phyloP scores from a whole-genome alignment of 768 basidiomycete genomes.

The Cystobasidiopsis lactophilus region DNA sequence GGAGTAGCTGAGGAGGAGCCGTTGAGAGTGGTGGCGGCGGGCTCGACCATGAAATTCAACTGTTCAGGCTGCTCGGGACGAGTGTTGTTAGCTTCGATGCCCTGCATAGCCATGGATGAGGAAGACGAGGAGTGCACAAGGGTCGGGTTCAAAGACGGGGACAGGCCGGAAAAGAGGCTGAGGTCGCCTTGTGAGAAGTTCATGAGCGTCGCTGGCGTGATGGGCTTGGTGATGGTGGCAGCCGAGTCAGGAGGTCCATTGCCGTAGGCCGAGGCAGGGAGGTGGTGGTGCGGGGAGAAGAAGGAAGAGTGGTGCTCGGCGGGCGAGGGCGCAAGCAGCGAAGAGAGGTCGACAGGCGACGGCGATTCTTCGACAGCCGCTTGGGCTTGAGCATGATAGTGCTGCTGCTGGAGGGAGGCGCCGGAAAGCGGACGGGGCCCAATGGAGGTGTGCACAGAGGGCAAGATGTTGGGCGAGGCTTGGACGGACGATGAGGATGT shows the following conservation, averaged over 20 bases:
- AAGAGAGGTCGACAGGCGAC: neutral
- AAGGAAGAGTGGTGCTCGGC: neutral
- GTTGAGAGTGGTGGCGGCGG: no score
- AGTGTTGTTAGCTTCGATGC: no score
- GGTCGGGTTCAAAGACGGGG: neutral
- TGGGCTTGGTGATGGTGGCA: conserved; percentile 30
- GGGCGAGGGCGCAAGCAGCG: neutral
- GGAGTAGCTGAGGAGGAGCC: neutral
- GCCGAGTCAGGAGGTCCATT: neutral
- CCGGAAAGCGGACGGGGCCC: no score
- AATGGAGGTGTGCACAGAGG: neutral
- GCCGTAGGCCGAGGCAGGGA: neutral
- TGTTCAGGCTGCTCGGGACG: no score
- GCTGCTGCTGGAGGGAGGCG: neutral
- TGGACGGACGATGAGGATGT: neutral
- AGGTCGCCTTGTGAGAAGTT: conserved; percentile 34
- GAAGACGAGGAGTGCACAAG: no score
- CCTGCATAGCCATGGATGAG: no score
- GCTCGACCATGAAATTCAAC: no score
- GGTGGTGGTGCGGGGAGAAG: neutral
- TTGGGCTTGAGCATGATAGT: neutral
- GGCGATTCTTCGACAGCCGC: conserved; percentile 1
- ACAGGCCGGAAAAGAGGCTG: conserved; percentile 1
- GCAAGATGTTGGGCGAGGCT: neutral
- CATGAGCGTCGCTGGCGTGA: conserved; percentile 83